These are phyloP conservation scores for Penstemon davidsonii DNA, from an alignment of 257 asterid species.

Conservation along the genomic window DNA sequence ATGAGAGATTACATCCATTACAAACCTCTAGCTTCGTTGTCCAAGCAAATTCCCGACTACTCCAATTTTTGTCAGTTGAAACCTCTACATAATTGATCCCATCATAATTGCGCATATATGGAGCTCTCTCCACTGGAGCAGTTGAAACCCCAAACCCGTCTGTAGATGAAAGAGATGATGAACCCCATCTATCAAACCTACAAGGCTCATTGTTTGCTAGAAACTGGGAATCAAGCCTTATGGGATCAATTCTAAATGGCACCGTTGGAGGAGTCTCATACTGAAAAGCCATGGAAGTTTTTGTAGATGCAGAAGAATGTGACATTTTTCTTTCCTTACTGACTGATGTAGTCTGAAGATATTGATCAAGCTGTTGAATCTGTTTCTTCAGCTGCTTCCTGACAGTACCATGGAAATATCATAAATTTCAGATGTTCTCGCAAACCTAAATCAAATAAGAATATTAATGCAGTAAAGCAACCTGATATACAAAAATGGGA, in stretches of 20 bases:
- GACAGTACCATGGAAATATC: constrained; percentile 33
- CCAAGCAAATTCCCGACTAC: constrained; percentile 81
- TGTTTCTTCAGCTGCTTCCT: constrained; percentile 84
- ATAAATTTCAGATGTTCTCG: constrained; percentile 21
- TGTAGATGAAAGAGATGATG: constrained; percentile 48
- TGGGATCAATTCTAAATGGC: constrained; percentile 56
- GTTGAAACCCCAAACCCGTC: constrained; percentile 49
- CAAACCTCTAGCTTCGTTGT: constrained; percentile 84
- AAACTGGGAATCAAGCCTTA: constrained; percentile 68
- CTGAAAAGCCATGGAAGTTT: constrained; percentile 56
- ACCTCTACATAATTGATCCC: constrained; percentile 80
- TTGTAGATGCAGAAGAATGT: constrained; percentile 70
- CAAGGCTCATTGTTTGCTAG: constrained; percentile 41
- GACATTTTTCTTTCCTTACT: constrained; percentile 63
- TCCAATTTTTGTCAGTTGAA: constrained; percentile 83
- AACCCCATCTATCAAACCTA: constrained; percentile 56
- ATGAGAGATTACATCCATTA: constrained; percentile 22
- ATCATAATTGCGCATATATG: constrained; percentile 62
- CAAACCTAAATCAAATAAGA: not conserved
- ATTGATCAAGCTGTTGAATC: constrained; percentile 75
- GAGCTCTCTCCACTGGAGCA: constrained; percentile 67
- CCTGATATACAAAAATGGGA: constrained; percentile 9
- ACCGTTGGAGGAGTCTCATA: constrained; percentile 56
- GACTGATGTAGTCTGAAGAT: constrained; percentile 49
- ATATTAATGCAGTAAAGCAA: not conserved